A percentile compares a stretch with the other conserved stretches of the same genome.
Conservation (phyloP, 225 moss, liverwort and hornwort species). For the Pseudoscleropodium purum region DNA sequence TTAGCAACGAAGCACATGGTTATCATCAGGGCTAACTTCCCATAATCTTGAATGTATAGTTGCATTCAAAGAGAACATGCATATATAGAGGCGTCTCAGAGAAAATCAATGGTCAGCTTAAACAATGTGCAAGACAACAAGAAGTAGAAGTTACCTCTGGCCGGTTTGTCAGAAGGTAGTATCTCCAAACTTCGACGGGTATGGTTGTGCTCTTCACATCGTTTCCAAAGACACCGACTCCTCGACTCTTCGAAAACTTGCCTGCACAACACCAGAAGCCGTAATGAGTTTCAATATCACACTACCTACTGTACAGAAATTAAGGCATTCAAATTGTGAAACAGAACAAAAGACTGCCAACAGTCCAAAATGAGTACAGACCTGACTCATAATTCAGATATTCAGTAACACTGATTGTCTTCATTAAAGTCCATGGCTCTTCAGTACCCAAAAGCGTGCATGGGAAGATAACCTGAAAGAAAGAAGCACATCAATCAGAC, state of each 20-base stretch:
- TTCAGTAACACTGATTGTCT: conserved; percentile 91
- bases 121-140: not conserved
- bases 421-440: conserved; percentile 93
- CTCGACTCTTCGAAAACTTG: conserved; percentile 96
- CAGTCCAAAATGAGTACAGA: not conserved
- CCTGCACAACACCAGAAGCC: conserved; percentile 16
- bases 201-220: conserved; percentile 77
- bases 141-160: conserved; percentile 56
- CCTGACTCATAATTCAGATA: conserved; percentile 92
- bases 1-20: not conserved
- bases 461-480: conserved; percentile 77
- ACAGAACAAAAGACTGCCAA: not conserved
- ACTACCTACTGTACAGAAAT: not conserved
- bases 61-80: not conserved
- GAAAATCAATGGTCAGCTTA: not conserved
- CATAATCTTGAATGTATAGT: not conserved
- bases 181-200: conserved; percentile 94
- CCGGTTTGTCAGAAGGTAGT: conserved; percentile 85
- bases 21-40: not conserved
- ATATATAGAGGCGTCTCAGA: not conserved
- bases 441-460: conserved; percentile 83
- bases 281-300: not conserved
- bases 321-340: not conserved
- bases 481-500: not conserved
- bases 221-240: conserved; percentile 91